These are phyloP conservation scores for Aspergillus persii DNA, from an alignment of 2,329 filamentous ascomycete species.

Conservation along the genomic window DNA sequence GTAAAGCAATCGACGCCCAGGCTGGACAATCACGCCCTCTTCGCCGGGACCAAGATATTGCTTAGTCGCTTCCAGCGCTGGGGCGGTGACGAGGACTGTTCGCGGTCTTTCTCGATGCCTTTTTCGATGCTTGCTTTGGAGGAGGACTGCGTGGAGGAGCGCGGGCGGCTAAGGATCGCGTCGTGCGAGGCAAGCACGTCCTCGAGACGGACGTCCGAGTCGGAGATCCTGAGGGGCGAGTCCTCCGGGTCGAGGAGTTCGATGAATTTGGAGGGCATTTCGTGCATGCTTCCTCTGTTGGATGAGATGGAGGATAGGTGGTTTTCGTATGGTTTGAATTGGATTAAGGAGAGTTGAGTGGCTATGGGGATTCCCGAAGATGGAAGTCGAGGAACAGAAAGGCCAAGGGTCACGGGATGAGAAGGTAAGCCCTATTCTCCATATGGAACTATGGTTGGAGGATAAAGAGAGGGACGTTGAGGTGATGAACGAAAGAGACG, in stretches of 20 bases:
- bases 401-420: neutral
- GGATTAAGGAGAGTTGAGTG: neutral
- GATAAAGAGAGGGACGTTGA: neutral
- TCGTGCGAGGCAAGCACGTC: slow-evolving; percentile 44
- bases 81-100: slow-evolving; percentile 23
- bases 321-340: neutral
- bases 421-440: neutral
- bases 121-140: slow-evolving; percentile 32
- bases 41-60: slow-evolving; percentile 30
- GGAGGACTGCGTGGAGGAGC: slow-evolving; percentile 38
- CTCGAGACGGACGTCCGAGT: slow-evolving; percentile 43
- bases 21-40: slow-evolving; percentile 14
- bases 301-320: neutral
- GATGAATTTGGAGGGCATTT: slow-evolving; percentile 43
- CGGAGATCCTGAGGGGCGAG: slow-evolving; percentile 32
- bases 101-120: slow-evolving; percentile 28
- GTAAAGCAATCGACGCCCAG: no score
- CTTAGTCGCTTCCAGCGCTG: slow-evolving; percentile 35
- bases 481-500: neutral
- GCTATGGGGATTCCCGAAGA: neutral
- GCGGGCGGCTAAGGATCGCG: slow-evolving; percentile 33
- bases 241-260: slow-evolving; percentile 43
- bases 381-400: neutral
- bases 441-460: neutral
- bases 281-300: slow-evolving; percentile 24